Base-by-base conservation (phyloP, 495 filamentous ascomycete species). In the Daldinia vernicosa region DNA sequence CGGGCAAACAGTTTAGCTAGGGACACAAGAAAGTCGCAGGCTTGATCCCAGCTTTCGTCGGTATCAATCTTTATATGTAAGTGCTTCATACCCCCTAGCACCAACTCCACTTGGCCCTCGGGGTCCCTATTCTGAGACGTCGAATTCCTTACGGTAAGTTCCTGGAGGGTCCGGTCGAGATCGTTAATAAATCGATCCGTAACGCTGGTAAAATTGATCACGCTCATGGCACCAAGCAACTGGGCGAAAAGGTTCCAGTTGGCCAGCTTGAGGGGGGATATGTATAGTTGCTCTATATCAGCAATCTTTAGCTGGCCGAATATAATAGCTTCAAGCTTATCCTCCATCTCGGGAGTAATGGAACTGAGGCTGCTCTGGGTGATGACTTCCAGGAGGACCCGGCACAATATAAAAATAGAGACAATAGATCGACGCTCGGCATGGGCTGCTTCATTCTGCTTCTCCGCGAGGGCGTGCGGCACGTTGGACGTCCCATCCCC, bases 221-320 rank as follows among this genome's bases (percentile, higher is more conserved):
- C 91, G 79, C 95, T 97, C 94, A 99, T 97, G 26, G 92, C 94
- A 14, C 95, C 95, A 11, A 99, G 84, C 17, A 98, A 81, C 74
- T 97, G 93, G 26, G 91, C 90, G 74, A 97, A 97, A 12, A 98
- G 89, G 60, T 91, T 90, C 95, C 95, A 98, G 77, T 98, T 98
- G 15, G 95, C 91, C 81, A 94, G 87, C 66, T 92, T 90, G 7
- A 97, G 85, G 5, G 92, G 88, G 2, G 93, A 97, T 11, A 86
- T 84, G 19, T 89, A 83, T 14, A 98, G 84, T 72, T 91, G 89
- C 6, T 97, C 93, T 0, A 91, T 89, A 51, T 98, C 94, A n/a
- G 92, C 90, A 17, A 88, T 90, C 75, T 92, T 94, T 17, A 99
- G 81, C 75, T 97, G 95, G 33, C 90, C 89, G 78, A 98, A 99